These are phyloP conservation scores for Cardamine occulta DNA, from an alignment of 345 rosid species.

Conservation along the genomic window DNA sequence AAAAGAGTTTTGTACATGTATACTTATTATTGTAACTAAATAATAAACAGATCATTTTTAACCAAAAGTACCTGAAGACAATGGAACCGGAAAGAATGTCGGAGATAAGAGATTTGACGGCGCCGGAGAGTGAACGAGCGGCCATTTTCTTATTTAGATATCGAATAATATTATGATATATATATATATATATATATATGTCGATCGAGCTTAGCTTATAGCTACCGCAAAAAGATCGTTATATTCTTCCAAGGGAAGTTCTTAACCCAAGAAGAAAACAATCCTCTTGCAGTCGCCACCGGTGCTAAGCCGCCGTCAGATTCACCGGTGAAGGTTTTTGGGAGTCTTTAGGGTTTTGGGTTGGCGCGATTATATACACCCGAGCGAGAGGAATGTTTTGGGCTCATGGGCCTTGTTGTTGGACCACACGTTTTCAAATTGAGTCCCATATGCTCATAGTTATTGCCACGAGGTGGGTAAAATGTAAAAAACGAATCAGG, in stretches of 20 bases:
- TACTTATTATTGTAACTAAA: not conserved
- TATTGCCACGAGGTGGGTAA: not conserved
- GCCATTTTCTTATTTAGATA: constrained; percentile 34
- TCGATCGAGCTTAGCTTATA: constrained; percentile 21
- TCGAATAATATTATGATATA: not conserved
- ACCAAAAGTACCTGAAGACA: constrained; percentile 24
- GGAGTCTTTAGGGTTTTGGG: constrained; percentile 26
- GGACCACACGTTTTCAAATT: not conserved
- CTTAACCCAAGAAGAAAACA: constrained; percentile 21
- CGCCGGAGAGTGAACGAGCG: constrained; percentile 36
- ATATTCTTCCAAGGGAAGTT: constrained; percentile 21
- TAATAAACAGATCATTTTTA: not conserved
- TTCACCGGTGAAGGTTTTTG: constrained; percentile 26
- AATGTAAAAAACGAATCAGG: not conserved
- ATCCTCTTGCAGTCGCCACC: constrained; percentile 34
- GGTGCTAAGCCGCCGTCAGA: constrained; percentile 41
- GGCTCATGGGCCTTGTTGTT: constrained; percentile 28
- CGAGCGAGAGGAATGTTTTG: not conserved
- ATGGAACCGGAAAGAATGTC: constrained; percentile 16
- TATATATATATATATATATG: too few species aligned
- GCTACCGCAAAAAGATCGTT: constrained; percentile 35
- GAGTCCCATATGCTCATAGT: not conserved
- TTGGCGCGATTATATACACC: constrained; percentile 30
- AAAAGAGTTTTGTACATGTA: not conserved
- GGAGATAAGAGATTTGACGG: constrained; percentile 31